Percentiles rank a stretch among this genome's conserved stretches.
Conservation (phyloP, 805 yeast genomes). For the Barnettozyma californica region DNA sequence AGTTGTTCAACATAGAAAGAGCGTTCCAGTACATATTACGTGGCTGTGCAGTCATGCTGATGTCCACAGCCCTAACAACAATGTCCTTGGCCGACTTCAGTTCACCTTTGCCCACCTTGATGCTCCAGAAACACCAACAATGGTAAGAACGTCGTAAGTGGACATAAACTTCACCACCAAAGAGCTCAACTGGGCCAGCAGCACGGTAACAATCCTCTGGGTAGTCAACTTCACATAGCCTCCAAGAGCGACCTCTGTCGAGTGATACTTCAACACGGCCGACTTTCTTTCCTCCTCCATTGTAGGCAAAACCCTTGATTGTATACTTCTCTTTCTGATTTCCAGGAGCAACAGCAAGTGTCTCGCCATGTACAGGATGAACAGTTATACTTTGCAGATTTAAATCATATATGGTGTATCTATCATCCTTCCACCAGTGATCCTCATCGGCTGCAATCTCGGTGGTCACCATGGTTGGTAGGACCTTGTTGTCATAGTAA, state of each 20-base stretch:
- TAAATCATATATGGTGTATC: conserved; percentile 31
- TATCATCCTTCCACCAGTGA: conserved; percentile 33
- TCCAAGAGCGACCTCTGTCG: conserved; percentile 30
- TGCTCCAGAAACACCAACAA: conserved; percentile 34
- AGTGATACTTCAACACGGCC: conserved; percentile 31
- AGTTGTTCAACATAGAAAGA: conserved; percentile 32
- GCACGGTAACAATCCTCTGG: conserved; percentile 30
- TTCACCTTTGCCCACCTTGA: conserved; percentile 20
- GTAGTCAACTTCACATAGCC: conserved; percentile 25
- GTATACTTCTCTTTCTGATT: conserved; percentile 15
- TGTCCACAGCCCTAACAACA: conserved; percentile 32
- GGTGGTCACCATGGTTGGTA: conserved; percentile 33
- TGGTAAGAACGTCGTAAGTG: conserved; percentile 29
- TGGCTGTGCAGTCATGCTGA: conserved; percentile 30
- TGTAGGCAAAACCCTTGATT: conserved; percentile 30
- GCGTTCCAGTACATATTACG: conserved; percentile 35
- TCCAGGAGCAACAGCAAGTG: conserved; percentile 8
- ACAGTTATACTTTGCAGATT: conserved; percentile 31
- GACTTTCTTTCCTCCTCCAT: conserved; percentile 32
- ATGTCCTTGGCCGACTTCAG: conserved; percentile 25
- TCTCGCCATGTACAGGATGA: conserved; percentile 27
- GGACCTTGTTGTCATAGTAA: conserved; percentile 31
- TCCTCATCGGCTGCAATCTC: conserved; percentile 29
- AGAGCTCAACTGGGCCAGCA: conserved; percentile 27
- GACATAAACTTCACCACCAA: conserved; percentile 31